Evolutionary conservation across 805 yeast species (phyloP), one percentile per base, ranked within the genome.

Genomic region (Starmera amethionina): DNA sequence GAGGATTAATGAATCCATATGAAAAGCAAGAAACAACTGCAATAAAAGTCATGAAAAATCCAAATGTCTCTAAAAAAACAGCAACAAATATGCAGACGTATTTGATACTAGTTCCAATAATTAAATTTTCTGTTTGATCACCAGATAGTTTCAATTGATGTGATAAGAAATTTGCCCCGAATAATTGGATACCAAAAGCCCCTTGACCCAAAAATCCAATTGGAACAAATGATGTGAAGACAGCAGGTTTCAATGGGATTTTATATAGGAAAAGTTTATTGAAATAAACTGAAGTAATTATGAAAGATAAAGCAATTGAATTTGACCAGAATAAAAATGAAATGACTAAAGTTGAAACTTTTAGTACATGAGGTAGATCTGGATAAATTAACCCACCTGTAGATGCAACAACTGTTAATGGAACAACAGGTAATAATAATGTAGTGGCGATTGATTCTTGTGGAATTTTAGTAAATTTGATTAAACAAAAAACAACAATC

Each of bases 131-230:
- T 34, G 32, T 50, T 14, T 50, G 52, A 42, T 48, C 49, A 35
- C 25, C 25, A 22, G 25, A 7, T 22, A 22, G 7, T 22, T 51
- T 46, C 5, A 38, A 61, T 14, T 42, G 33, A 41, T 50, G 51
- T 40, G 47, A 50, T 13, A 22, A 19, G 36, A 55, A 51, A 50
- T 75, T 72, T 25, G 59, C 50, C 8, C 85, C 80, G 45, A 77
- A 63, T 38, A 73, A 58, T 46, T 79, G 59, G 12, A 83, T 68
- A 2, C 83, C 84, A 58, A 67, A 84, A 2, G 85, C 72, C 2
- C 93, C 95, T 60, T 88, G 96, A 15, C 96, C 96, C 54, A 83
- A 58, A 34, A 89, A 79, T 8, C 96, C 96, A 36, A 87, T 64
- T 1, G 94, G 88, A 39, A 86, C 69, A 54, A 87, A 85, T 37